Base-by-base conservation (phyloP, 495 filamentous ascomycete genomes). In the Annulohypoxylon bovei region DNA sequence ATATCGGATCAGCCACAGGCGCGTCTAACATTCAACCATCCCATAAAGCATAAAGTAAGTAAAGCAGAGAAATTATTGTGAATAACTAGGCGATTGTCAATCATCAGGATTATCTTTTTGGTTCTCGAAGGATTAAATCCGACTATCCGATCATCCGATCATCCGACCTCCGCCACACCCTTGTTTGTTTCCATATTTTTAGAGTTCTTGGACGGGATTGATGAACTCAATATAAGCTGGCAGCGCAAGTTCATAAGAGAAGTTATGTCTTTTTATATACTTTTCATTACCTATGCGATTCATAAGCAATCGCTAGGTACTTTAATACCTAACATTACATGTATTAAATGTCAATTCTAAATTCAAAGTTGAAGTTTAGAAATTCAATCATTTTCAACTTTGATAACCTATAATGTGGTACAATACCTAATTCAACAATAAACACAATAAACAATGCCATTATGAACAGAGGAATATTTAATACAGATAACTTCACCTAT, bases 111-210 rank as follows among this genome's bases (percentile, higher is more conserved):
- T 32, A 47, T 56, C 49, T 35, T 23, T 40, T 25, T 46, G 30
- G 4, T 11, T 22, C 18, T 14, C 37, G 5, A 14, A 37, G 18
- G 4, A 39, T 35, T 18, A 23, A 6, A 3, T 68, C 14, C 28
- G 14, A 53, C 49, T 32, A 40, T 33, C 59, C 66, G 57, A 63
- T 52, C 32, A 11, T 63, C 66, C 66, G 66, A 69, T 27, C 66
- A 37, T 69, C 66, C 66, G 67, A 68, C 22, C 12, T 68, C 65
- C 65, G 65, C 4, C 42, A 59, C 40, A 4, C 8, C 35, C 53
- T 16, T 14, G n/a, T 20, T 14, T 20, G 22, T 55, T 37, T 11
- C 30, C 30, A 30, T 23, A 16, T 40, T 37, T 40, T 40, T 16
- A 40, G 37, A 6, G 37, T 40, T 40, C 16, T 40, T 2, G 37